phyloP scores from a whole-genome alignment of 1,284 basidiomycete genomes.

The Pisolithus thermaeus region DNA sequence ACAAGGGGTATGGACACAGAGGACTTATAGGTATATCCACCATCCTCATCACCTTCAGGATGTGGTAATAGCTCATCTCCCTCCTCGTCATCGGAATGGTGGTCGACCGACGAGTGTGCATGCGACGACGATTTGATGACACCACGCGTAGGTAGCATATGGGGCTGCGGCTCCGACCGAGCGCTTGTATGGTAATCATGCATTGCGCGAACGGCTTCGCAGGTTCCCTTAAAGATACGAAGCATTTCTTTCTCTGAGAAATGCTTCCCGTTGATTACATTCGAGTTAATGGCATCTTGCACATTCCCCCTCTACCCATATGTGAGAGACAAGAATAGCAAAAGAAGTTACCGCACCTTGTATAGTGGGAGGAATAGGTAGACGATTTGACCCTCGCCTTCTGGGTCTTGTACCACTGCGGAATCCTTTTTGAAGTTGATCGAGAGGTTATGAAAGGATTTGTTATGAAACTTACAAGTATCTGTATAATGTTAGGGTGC shows the following conservation, averaged over 20 bases:
- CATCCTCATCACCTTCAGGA: slow-evolving; percentile 64
- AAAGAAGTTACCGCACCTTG: slow-evolving; percentile 42
- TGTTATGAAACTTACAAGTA: slow-evolving; percentile 47
- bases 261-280: slow-evolving; percentile 77
- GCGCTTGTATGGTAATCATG: slow-evolving; percentile 69
- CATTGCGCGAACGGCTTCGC: slow-evolving; percentile 90
- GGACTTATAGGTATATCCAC: slow-evolving; percentile 59
- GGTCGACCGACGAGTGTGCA: slow-evolving; percentile 15
- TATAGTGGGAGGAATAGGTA: slow-evolving; percentile 91
- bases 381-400: slow-evolving; percentile 91
- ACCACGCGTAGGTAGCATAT: slow-evolving; percentile 11
- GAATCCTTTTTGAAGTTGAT: slow-evolving; percentile 56
- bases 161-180: slow-evolving; percentile 29
- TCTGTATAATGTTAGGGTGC: slow-evolving; percentile 86
- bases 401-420: slow-evolving; percentile 89
- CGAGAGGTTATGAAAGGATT: not conserved
- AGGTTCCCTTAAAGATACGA: slow-evolving; percentile 88
- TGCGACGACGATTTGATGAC: slow-evolving; percentile 21
- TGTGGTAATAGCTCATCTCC: slow-evolving; percentile 61
- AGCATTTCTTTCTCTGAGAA: slow-evolving; percentile 89
- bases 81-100: slow-evolving; percentile 37
- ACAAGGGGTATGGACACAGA: slow-evolving; percentile 44
- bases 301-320: slow-evolving; percentile 73
- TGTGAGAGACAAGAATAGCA: slow-evolving; percentile 9
- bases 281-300: slow-evolving; percentile 90